Conservation (phyloP, 140 eudicot genomes). For the Bidens hawaiensis region DNA sequence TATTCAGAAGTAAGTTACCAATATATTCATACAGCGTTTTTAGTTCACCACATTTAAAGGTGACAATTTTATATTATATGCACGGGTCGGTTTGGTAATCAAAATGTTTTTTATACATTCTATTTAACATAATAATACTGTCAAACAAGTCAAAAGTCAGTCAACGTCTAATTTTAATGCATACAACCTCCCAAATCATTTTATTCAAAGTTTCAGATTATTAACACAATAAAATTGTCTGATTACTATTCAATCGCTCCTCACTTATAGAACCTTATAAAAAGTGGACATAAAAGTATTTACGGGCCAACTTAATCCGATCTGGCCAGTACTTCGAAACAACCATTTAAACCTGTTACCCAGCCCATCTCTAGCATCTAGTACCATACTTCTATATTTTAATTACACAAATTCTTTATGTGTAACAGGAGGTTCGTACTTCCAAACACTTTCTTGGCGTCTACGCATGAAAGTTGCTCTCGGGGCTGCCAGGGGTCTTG, state of each 20-base stretch:
- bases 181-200: background rate
- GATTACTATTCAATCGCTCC: background rate
- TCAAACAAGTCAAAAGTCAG: background rate
- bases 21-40: background rate
- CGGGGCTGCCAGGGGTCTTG: conserved; percentile 90
- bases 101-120: no score
- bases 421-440: conserved; percentile 70
- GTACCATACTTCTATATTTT: background rate
- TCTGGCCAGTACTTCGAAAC: background rate
- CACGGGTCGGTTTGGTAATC: background rate
- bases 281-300: conserved; percentile 27
- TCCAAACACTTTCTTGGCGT: conserved; percentile 79
- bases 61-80: background rate
- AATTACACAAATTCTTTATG: background rate
- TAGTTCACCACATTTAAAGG: background rate
- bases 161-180: background rate
- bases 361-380: background rate
- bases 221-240: background rate
- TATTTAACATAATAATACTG: no score
- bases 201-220: background rate
- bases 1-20: conserved; percentile 72
- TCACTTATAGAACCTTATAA: background rate
- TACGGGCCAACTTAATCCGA: background rate
- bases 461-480: conserved; percentile 80
- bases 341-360: background rate